A percentile compares a stretch with the other conserved stretches of the same genome.
Conservation (phyloP, 768 basidiomycete species). For the Thelephora aurantiotincta region DNA sequence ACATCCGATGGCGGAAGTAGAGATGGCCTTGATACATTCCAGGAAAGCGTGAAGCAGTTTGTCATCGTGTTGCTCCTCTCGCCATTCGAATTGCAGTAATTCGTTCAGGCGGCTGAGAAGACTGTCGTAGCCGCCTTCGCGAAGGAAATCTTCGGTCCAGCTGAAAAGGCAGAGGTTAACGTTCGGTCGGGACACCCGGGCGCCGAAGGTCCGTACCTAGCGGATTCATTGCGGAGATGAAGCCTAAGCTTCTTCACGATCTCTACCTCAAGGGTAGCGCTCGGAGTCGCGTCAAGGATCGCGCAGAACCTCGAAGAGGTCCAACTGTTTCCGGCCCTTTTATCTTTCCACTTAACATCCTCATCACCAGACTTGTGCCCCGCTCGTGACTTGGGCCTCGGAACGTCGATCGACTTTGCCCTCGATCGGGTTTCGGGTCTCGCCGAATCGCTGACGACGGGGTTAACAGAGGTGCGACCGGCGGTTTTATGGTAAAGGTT, state of each 20-base stretch:
- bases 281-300: slow-evolving; percentile 52
- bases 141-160: slow-evolving; percentile 84
- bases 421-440: not conserved
- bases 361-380: slow-evolving; percentile 31
- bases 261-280: slow-evolving; percentile 70
- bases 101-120: slow-evolving; percentile 79
- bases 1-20: slow-evolving; percentile 81
- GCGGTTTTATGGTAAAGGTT: slow-evolving; percentile 9
- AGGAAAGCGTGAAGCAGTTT: slow-evolving; percentile 84
- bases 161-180: slow-evolving; percentile 21
- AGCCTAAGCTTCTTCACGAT: slow-evolving; percentile 78
- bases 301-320: slow-evolving; percentile 54
- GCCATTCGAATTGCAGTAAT: slow-evolving; percentile 92
- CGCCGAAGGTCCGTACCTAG: slow-evolving; percentile 34
- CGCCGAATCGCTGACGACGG: not conserved
- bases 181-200: not conserved
- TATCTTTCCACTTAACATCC: slow-evolving; percentile 32
- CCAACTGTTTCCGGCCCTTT: slow-evolving; percentile 31
- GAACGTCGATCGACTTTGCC: slow-evolving; percentile 9
- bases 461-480: slow-evolving; percentile 1
- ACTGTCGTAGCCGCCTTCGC: slow-evolving; percentile 73
- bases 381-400: slow-evolving; percentile 36
- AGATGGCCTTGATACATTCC: slow-evolving; percentile 87
- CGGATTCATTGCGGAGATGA: slow-evolving; percentile 83
- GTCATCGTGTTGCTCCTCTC: slow-evolving; percentile 97